These are phyloP conservation scores for Penicillium sp. DNA, from an alignment of 2,329 filamentous ascomycete genomes.

Conservation along the genomic window DNA sequence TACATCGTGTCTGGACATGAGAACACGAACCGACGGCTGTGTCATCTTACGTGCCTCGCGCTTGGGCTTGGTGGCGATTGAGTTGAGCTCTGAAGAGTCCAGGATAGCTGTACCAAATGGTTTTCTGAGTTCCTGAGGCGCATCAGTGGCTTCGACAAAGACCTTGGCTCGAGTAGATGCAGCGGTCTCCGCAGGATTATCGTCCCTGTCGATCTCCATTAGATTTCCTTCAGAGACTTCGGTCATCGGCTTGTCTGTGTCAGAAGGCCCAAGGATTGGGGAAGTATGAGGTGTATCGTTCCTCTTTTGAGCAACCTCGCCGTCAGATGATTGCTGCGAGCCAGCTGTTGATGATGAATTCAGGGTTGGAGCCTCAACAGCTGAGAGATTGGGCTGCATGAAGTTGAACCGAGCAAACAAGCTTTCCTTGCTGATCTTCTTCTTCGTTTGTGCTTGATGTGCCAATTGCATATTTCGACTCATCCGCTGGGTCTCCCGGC, in stretches of 20 bases:
- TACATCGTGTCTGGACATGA: slow-evolving; percentile 39
- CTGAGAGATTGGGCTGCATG: slow-evolving; percentile 44
- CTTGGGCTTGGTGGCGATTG: slow-evolving; percentile 24
- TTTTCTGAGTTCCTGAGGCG: slow-evolving; percentile 10
- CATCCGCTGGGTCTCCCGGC: slow-evolving; percentile 88
- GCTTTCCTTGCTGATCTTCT: slow-evolving; percentile 80
- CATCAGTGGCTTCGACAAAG: slow-evolving; percentile 27
- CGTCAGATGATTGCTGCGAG: slow-evolving; percentile 50
- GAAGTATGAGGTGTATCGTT: slow-evolving; percentile 72
- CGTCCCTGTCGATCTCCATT: slow-evolving; percentile 1
- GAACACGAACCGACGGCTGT: slow-evolving; percentile 40
- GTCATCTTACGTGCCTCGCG: slow-evolving; percentile 23
- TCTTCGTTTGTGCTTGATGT: slow-evolving; percentile 85
- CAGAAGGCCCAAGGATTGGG: slow-evolving; percentile 37
- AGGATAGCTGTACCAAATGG: slow-evolving; percentile 2
- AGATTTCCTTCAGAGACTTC: not conserved
- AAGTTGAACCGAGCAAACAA: slow-evolving; percentile 84
- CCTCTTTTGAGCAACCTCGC: slow-evolving; percentile 40
- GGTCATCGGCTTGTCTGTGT: slow-evolving; percentile 7
- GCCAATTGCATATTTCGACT: slow-evolving; percentile 85
- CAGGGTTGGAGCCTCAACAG: slow-evolving; percentile 24
- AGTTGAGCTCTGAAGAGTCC: slow-evolving; percentile 8
- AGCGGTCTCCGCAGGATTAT: slow-evolving; percentile 27
- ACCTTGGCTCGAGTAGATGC: slow-evolving; percentile 42
- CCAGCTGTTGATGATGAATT: slow-evolving; percentile 46